Conservation (phyloP, 2,329 filamentous ascomycete species). For the Talaromyces piceae region DNA sequence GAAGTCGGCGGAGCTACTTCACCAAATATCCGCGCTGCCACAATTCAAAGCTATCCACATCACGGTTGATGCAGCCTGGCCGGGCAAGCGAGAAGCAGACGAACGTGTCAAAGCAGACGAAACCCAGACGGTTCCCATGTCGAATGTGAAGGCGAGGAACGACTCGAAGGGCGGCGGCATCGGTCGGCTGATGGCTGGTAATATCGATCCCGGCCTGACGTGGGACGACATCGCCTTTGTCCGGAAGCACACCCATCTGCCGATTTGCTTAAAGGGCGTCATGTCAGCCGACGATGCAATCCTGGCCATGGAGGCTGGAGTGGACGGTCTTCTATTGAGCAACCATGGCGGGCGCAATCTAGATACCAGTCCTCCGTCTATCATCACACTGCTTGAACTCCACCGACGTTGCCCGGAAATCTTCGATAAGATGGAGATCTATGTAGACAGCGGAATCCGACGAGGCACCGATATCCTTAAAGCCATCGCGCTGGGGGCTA, state of each 20-base stretch:
- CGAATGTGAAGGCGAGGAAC: conserved; percentile 38
- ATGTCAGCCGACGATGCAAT: conserved; percentile 51
- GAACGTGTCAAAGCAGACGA: conserved; percentile 46
- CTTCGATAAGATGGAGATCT: conserved; percentile 45
- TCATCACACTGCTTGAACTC: conserved; percentile 47
- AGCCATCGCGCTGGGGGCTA: conserved; percentile 47
- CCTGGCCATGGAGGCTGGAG: conserved; percentile 42
- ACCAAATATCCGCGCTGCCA: conserved; percentile 33
- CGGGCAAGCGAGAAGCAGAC: conserved; percentile 50
- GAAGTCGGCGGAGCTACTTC: conserved; percentile 43
- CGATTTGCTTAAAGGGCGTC: conserved; percentile 52
- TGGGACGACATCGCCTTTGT: conserved; percentile 52
- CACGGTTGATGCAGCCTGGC: conserved; percentile 50
- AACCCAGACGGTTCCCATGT: conserved; percentile 35
- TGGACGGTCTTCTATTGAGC: conserved; percentile 49
- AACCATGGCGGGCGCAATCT: conserved; percentile 54
- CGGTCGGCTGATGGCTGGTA: conserved; percentile 45
- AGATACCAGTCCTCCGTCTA: conserved; percentile 44
- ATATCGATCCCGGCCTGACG: conserved; percentile 45
- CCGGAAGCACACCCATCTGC: conserved; percentile 39
- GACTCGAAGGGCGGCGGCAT: conserved; percentile 49
- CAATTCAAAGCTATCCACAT: conserved; percentile 43
- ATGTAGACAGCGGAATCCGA: conserved; percentile 48
- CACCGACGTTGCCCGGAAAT: conserved; percentile 44
- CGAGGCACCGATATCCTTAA: conserved; percentile 51